Percentiles rank a stretch among this genome's conserved stretches.
Conservation (phyloP, 768 basidiomycete species). For the Stropharia rugosoannulata region DNA sequence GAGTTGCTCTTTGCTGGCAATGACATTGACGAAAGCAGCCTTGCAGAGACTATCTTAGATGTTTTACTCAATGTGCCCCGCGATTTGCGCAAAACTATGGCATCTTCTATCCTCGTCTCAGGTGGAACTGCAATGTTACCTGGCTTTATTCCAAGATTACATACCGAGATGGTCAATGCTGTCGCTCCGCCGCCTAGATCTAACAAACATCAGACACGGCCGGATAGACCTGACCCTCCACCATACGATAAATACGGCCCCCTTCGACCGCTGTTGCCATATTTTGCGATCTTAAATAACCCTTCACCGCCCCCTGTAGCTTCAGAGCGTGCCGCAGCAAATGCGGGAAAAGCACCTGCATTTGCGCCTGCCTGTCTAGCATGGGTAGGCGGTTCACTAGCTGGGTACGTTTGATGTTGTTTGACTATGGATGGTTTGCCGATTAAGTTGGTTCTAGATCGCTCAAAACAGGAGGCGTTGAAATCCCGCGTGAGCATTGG, state of each 20-base stretch:
- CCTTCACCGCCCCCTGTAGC: slow-evolving; percentile 57
- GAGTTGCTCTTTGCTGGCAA: slow-evolving; percentile 91
- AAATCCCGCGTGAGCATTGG: slow-evolving; percentile 83
- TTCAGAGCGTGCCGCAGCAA: slow-evolving; percentile 51
- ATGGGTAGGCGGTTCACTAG: slow-evolving; percentile 94
- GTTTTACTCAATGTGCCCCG: slow-evolving; percentile 85
- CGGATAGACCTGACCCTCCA: slow-evolving; percentile 40
- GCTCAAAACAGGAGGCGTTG: slow-evolving; percentile 83
- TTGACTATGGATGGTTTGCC: neutral
- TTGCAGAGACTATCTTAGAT: slow-evolving; percentile 81
- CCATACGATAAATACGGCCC: slow-evolving; percentile 73
- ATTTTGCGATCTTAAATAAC: slow-evolving; percentile 85
- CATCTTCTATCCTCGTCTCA: slow-evolving; percentile 79
- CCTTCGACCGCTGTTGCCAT: slow-evolving; percentile 67
- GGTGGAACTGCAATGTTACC: slow-evolving; percentile 93
- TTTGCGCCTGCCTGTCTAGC: slow-evolving; percentile 79
- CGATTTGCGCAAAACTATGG: slow-evolving; percentile 84
- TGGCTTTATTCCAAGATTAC: slow-evolving; percentile 90
- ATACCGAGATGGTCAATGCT: slow-evolving; percentile 64
- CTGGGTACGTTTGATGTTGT: slow-evolving; percentile 59
- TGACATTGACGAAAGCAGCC: slow-evolving; percentile 83
- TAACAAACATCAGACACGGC: slow-evolving; percentile 33
- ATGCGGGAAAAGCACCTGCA: slow-evolving; percentile 84
- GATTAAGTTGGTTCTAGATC: slow-evolving; percentile 43
- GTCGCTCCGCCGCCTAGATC: slow-evolving; percentile 22